phyloP scores from a whole-genome alignment of 495 filamentous ascomycete species.

The Annulohypoxylon moriforme region DNA sequence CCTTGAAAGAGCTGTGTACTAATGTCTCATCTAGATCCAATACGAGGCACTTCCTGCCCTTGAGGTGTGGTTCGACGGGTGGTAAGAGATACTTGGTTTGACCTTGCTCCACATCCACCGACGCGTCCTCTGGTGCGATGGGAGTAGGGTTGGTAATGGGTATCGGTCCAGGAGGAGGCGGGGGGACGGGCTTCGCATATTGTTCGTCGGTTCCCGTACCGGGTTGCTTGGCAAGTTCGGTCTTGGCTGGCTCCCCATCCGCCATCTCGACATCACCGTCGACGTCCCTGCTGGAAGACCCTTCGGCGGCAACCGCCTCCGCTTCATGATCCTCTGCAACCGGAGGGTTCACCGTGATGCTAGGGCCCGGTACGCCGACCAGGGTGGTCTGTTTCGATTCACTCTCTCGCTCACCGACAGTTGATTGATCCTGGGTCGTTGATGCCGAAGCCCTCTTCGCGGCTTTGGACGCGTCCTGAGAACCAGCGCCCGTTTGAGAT shows the following conservation, averaged over 20 bases:
- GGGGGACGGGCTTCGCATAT: slow-evolving; percentile 64
- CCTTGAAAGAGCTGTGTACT: slow-evolving; percentile 99
- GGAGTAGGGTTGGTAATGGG: slow-evolving; percentile 37
- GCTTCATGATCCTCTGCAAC: slow-evolving; percentile 46
- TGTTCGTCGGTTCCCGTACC: slow-evolving; percentile 54
- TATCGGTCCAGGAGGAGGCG: slow-evolving; percentile 59
- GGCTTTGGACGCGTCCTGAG: slow-evolving; percentile 51
- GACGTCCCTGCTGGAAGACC: slow-evolving; percentile 50
- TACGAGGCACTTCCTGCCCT: slow-evolving; percentile 92
- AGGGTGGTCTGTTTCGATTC: slow-evolving; percentile 61
- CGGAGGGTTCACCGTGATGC: slow-evolving; percentile 59
- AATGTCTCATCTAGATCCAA: slow-evolving; percentile 98
- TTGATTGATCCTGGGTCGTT: slow-evolving; percentile 58
- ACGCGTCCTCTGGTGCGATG: slow-evolving; percentile 47
- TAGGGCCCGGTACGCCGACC: slow-evolving; percentile 52
- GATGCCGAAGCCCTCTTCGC: slow-evolving; percentile 58
- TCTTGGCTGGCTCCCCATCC: slow-evolving; percentile 58
- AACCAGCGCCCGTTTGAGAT: slow-evolving; percentile 30
- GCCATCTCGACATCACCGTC: slow-evolving; percentile 74
- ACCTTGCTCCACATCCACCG: slow-evolving; percentile 54
- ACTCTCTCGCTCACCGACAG: slow-evolving; percentile 55
- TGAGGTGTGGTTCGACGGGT: slow-evolving; percentile 78
- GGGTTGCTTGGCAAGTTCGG: slow-evolving; percentile 48
- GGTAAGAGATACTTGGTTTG: slow-evolving; percentile 81
- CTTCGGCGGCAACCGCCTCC: slow-evolving; percentile 40